A percentile compares a stretch with the other conserved stretches of the same genome.
phyloP scores from a whole-genome alignment of 2,329 filamentous ascomycete species.

The Chrysoporthe cubensis region DNA sequence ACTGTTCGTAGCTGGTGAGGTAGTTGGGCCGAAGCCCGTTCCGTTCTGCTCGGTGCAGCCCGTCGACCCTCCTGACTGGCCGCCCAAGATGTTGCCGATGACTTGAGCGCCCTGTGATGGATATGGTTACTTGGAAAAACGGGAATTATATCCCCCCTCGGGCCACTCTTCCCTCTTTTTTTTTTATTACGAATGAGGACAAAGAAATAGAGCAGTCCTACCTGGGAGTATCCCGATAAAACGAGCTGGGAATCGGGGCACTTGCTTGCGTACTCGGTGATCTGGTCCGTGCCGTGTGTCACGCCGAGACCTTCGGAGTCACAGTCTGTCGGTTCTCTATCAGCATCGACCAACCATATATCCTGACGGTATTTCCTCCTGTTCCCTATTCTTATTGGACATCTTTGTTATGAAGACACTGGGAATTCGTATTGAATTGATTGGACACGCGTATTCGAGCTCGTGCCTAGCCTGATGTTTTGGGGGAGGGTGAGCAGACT shows the following conservation, averaged over 20 bases:
- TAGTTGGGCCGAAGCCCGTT: conserved; percentile 14
- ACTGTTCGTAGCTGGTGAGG: conserved; percentile 12
- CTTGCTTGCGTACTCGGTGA: conserved; percentile 18
- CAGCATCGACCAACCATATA: background rate
- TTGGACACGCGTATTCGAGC: too few species aligned
- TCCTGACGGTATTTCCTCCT: background rate
- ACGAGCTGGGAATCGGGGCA: conserved; percentile 23
- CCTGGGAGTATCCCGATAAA: conserved; percentile 22
- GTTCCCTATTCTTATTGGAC: too few species aligned
- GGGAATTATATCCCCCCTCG: too few species aligned
- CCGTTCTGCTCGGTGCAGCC: conserved; percentile 21
- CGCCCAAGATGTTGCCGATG: conserved; percentile 26
- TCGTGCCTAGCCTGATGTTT: background rate
- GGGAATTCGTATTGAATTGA: too few species aligned
- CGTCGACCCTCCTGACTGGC: conserved; percentile 21
- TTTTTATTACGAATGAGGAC: background rate
- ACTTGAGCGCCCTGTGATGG: conserved; percentile 22
- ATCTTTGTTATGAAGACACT: too few species aligned
- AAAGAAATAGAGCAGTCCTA: background rate
- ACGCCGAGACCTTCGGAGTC: conserved; percentile 19
- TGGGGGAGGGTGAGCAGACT: background rate
- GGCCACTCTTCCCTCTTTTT: too few species aligned
- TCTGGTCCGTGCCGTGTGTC: conserved; percentile 22
- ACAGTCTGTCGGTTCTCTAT: conserved; percentile 6
- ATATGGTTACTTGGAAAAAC: background rate